Conservation (phyloP, 2,329 filamentous ascomycete genomes). For the Clathrospora elynae region DNA sequence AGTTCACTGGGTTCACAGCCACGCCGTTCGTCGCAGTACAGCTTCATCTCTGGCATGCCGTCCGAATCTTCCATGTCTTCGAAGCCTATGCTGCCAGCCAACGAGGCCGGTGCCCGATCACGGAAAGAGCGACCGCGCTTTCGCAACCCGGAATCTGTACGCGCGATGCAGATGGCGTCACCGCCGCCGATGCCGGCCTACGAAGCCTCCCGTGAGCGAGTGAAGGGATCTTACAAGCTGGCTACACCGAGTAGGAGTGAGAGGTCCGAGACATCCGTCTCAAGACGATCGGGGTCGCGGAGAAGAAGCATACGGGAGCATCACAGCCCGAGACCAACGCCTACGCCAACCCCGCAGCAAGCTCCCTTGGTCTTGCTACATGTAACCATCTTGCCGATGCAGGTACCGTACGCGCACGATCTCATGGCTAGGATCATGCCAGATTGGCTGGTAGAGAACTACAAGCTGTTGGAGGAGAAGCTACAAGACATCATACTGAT, state of each 20-base stretch:
- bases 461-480: conserved; percentile 70
- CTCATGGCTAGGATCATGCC: conserved; percentile 58
- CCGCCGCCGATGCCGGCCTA: conserved; percentile 47
- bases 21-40: conserved; percentile 39
- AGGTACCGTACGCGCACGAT: conserved; percentile 63
- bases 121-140: conserved; percentile 67
- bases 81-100: conserved; percentile 34
- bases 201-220: conserved; percentile 38
- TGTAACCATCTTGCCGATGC: conserved; percentile 73
- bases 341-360: conserved; percentile 49
- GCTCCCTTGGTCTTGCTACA: conserved; percentile 78
- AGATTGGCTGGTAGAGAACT: conserved; percentile 60
- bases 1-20: no score
- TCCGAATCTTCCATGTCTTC: conserved; percentile 47
- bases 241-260: conserved; percentile 40
- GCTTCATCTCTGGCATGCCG: conserved; percentile 47
- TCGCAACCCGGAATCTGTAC: conserved; percentile 70
- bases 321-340: conserved; percentile 34
- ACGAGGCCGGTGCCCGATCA: conserved; percentile 50
- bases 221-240: conserved; percentile 41
- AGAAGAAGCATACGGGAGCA: conserved; percentile 35
- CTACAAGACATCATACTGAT: conserved; percentile 71
- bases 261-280: conserved; percentile 39
- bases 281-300: conserved; percentile 36
- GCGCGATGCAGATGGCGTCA: conserved; percentile 73